phyloP scores from a whole-genome alignment of 177 flowering plant species.

The Vitis hybrid region DNA sequence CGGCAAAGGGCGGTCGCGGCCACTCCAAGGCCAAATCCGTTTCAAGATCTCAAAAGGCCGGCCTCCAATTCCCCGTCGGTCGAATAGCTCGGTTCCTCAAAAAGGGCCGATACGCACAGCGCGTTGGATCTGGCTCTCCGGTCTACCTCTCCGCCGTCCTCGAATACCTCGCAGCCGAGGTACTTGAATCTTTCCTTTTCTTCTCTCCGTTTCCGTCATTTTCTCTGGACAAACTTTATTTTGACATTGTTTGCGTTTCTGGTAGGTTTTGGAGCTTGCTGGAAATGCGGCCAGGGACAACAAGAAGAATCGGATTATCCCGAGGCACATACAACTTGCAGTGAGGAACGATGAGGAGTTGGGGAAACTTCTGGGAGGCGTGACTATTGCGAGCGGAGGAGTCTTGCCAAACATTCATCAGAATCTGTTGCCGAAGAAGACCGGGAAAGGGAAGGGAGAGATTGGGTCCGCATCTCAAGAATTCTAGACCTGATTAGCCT shows the following conservation, averaged over 20 bases:
- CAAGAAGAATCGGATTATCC: constrained; percentile 58
- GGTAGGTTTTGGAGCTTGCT: constrained; percentile 57
- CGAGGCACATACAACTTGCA: constrained; percentile 66
- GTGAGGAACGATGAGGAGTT: constrained; percentile 67
- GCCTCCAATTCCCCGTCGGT: constrained; percentile 33
- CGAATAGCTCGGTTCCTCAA: constrained; percentile 29
- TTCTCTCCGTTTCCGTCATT: not conserved
- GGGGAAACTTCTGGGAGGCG: constrained; percentile 56
- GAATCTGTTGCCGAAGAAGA: constrained; percentile 52
- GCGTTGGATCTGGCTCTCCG: constrained; percentile 27
- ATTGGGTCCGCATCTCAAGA: constrained; percentile 59
- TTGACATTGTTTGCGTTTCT: not conserved
- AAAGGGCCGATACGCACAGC: constrained; percentile 23
- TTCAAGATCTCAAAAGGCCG: constrained; percentile 31
- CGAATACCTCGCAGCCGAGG: constrained; percentile 27
- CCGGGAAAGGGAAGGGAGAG: constrained; percentile 43
- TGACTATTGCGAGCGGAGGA: constrained; percentile 56
- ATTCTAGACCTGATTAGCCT: constrained; percentile 22
- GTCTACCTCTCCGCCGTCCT: constrained; percentile 30
- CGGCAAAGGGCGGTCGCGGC: constrained; percentile 42
- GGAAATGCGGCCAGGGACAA: constrained; percentile 72
- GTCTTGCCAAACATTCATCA: constrained; percentile 60
- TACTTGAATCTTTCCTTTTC: not conserved
- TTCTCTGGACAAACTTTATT: not conserved
- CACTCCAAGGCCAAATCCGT: constrained; percentile 36